These are phyloP conservation scores for Metschnikowia rubicola DNA, from an alignment of 805 yeast species.

Conservation along the genomic window DNA sequence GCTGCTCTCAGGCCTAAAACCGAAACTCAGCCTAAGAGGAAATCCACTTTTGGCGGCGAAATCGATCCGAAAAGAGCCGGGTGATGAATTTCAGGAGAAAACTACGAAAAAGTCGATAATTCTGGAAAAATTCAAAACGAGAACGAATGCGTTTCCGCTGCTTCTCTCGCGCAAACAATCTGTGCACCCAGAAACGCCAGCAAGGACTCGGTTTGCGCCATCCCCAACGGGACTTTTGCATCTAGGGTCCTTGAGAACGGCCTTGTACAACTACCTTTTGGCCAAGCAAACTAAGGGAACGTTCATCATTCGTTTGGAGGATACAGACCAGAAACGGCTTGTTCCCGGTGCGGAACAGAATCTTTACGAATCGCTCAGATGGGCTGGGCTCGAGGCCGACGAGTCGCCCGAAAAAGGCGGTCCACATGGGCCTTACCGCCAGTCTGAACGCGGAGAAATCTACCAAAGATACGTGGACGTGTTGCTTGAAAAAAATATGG, in stretches of 20 bases:
- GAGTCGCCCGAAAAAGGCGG: slow-evolving; percentile 73
- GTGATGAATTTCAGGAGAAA: not conserved
- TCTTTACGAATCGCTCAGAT: slow-evolving; percentile 67
- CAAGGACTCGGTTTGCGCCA: slow-evolving; percentile 92
- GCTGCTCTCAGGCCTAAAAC: slow-evolving; percentile 12
- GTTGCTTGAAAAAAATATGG: slow-evolving; percentile 62
- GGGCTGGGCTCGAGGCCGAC: slow-evolving; percentile 76
- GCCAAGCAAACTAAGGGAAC: slow-evolving; percentile 80
- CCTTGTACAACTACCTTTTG: slow-evolving; percentile 78
- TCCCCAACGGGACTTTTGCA: slow-evolving; percentile 97
- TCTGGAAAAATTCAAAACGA: not conserved
- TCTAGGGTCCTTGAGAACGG: slow-evolving; percentile 90
- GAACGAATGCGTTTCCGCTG: not conserved
- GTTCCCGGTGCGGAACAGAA: slow-evolving; percentile 80
- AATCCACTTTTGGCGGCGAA: not conserved
- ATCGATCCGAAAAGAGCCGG: not conserved
- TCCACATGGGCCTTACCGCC: slow-evolving; percentile 72
- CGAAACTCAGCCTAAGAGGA: slow-evolving; percentile 3
- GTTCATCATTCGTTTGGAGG: slow-evolving; percentile 82
- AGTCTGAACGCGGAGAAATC: slow-evolving; percentile 70
- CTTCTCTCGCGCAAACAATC: slow-evolving; percentile 1
- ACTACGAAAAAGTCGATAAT: not conserved
- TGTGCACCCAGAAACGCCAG: slow-evolving; percentile 52
- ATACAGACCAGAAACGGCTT: slow-evolving; percentile 81
- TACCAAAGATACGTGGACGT: slow-evolving; percentile 58